These are phyloP conservation scores for Claviceps quebecensis DNA, from an alignment of 2,329 filamentous ascomycete species.

Conservation along the genomic window DNA sequence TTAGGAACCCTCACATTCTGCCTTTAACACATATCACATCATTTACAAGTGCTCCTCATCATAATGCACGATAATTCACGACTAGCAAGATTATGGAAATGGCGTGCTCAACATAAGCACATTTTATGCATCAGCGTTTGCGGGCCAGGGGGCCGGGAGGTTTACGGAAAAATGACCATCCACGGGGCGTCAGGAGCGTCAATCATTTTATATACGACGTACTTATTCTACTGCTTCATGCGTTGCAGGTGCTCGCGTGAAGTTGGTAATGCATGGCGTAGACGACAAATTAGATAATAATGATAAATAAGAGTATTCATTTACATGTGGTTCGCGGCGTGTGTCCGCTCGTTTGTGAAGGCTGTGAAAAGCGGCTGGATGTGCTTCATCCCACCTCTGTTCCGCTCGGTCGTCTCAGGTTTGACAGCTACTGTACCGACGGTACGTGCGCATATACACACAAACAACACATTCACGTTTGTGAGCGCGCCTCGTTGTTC, in stretches of 20 bases:
- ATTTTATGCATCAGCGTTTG: neutral
- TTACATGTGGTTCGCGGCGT: no score
- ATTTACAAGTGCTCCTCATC: neutral
- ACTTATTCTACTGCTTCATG: neutral
- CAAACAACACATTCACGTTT: no score
- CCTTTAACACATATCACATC: neutral
- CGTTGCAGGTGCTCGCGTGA: neutral
- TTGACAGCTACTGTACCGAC: no score
- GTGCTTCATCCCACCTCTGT: no score
- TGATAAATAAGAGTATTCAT: no score
- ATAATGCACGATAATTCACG: neutral
- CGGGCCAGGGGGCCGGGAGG: neutral
- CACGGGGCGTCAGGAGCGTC: slow-evolving; percentile 2
- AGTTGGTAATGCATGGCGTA: neutral
- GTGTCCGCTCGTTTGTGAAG: no score
- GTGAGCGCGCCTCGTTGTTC: no score
- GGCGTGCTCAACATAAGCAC: neutral
- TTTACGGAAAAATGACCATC: slow-evolving; percentile 1
- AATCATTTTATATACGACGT: neutral
- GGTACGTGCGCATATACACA: no score
- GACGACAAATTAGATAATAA: neutral
- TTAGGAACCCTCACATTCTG: no score
- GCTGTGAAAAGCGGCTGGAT: no score
- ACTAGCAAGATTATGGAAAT: neutral
- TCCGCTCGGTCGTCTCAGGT: no score